phyloP scores from a whole-genome alignment of 2,329 filamentous ascomycete species.

The Xylaria sp. region DNA sequence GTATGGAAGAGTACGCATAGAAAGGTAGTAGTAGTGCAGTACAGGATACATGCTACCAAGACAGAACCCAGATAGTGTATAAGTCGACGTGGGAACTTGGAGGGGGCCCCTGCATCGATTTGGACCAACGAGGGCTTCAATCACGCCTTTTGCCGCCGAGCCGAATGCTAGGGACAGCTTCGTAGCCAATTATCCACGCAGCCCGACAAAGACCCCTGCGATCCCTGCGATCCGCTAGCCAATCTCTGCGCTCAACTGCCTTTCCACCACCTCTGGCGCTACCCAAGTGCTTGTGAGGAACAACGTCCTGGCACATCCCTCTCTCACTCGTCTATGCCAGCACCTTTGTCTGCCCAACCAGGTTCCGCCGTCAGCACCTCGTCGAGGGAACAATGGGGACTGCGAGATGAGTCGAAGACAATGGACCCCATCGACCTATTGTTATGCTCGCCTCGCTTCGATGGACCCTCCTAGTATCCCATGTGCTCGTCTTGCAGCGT shows the following conservation, averaged over 20 bases:
- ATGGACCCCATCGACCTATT: slow-evolving; percentile 24
- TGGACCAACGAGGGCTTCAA: slow-evolving; percentile 46
- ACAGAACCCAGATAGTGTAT: not conserved
- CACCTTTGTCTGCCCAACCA: slow-evolving; percentile 49
- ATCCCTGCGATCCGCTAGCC: slow-evolving; percentile 33
- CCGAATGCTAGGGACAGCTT: slow-evolving; percentile 46
- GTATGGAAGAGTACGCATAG: not conserved
- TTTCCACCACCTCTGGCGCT: slow-evolving; percentile 51
- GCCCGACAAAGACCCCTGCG: slow-evolving; percentile 34
- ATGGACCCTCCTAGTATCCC: slow-evolving; percentile 30
- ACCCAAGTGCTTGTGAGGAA: slow-evolving; percentile 48
- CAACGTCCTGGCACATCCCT: slow-evolving; percentile 47
- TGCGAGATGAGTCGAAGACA: slow-evolving; percentile 33
- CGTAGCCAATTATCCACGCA: slow-evolving; percentile 48
- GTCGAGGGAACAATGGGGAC: slow-evolving; percentile 41
- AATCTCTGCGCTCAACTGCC: slow-evolving; percentile 53
- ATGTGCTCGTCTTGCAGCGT: slow-evolving; percentile 35
- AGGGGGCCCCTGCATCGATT: slow-evolving; percentile 41
- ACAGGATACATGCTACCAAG: not conserved
- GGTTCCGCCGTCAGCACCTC: slow-evolving; percentile 39
- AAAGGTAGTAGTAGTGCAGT: not conserved
- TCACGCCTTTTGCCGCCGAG: slow-evolving; percentile 51
- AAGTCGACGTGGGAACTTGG: slow-evolving; percentile 23
- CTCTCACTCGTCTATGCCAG: slow-evolving; percentile 43
- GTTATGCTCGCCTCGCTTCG: slow-evolving; percentile 36